These are phyloP conservation scores for Arctium lappa DNA, from an alignment of 129 eudicot genomes.

Conservation along the genomic window DNA sequence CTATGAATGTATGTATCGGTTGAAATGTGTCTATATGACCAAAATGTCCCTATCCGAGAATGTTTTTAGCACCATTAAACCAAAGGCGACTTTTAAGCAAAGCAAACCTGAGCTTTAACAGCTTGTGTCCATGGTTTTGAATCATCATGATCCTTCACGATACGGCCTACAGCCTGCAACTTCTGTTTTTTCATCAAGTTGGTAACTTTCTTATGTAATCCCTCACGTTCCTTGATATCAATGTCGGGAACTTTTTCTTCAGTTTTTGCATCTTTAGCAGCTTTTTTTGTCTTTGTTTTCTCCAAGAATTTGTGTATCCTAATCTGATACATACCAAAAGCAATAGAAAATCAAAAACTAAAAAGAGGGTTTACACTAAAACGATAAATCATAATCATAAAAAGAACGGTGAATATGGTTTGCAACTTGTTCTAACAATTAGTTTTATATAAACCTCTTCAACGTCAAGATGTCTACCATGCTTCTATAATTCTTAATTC, in stretches of 20 bases:
- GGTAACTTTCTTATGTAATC: slow-evolving; percentile 50
- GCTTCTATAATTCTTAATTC: neutral
- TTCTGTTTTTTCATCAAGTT: slow-evolving; percentile 73
- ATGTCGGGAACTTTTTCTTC: slow-evolving; percentile 37
- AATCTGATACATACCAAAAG: slow-evolving; percentile 43
- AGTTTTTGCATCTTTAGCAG: slow-evolving; percentile 23
- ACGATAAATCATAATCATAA: slow-evolving; percentile 1
- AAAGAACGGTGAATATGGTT: neutral
- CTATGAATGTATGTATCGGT: neutral
- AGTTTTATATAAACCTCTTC: neutral
- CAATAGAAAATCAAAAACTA: neutral
- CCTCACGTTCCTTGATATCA: slow-evolving; percentile 38
- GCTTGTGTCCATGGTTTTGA: slow-evolving; percentile 69
- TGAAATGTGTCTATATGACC: slow-evolving; percentile 11
- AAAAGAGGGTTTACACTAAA: neutral
- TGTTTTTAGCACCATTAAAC: neutral
- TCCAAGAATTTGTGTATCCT: slow-evolving; percentile 72
- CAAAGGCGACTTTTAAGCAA: neutral
- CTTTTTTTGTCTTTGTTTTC: slow-evolving; percentile 59
- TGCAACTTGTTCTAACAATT: neutral
- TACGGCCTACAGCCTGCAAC: slow-evolving; percentile 52
- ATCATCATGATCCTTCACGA: slow-evolving; percentile 55
- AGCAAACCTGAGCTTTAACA: slow-evolving; percentile 82
- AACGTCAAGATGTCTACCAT: neutral
- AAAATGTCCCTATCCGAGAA: neutral